Conservation (phyloP, 345 rosid species). For the Zanthoxylum bungeanum region DNA sequence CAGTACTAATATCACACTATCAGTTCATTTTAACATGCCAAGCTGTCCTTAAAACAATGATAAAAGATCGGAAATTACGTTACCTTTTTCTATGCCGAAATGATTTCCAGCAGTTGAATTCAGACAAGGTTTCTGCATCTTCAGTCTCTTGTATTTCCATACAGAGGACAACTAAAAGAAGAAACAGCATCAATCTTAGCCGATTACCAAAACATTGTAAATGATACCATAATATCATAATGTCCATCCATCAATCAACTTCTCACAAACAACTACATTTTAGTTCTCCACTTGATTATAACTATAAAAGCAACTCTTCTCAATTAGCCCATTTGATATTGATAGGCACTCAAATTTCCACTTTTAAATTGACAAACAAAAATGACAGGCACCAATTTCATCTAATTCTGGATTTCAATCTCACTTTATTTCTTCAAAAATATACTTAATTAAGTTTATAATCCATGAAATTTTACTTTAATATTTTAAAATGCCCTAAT, state of each 20-base stretch:
- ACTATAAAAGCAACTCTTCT: not conserved
- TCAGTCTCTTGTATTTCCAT: constrained; percentile 72
- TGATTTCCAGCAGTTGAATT: constrained; percentile 39
- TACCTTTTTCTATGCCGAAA: constrained; percentile 45
- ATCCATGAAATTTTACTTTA: not conserved
- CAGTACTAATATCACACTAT: not conserved
- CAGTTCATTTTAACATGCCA: not conserved
- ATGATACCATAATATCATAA: not conserved
- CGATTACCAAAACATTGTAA: not conserved
- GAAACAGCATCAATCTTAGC: constrained; percentile 9
- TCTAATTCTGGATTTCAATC: not conserved
- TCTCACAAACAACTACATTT: not conserved
- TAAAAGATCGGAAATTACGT: not conserved
- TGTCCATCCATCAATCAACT: not conserved
- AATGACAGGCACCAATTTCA: not conserved
- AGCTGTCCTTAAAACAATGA: not conserved
- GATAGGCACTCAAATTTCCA: not conserved
- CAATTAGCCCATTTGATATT: not conserved
- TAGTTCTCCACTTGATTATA: not conserved
- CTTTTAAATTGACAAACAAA: not conserved
- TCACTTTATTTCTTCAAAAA: too few relatives aligned
- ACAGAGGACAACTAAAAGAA: constrained; percentile 62
- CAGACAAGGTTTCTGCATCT: constrained; percentile 73
- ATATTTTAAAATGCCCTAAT: not conserved
- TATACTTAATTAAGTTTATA: not conserved